Base-by-base conservation (phyloP, 179 eudicot genomes). In the Beta lomatogona region DNA sequence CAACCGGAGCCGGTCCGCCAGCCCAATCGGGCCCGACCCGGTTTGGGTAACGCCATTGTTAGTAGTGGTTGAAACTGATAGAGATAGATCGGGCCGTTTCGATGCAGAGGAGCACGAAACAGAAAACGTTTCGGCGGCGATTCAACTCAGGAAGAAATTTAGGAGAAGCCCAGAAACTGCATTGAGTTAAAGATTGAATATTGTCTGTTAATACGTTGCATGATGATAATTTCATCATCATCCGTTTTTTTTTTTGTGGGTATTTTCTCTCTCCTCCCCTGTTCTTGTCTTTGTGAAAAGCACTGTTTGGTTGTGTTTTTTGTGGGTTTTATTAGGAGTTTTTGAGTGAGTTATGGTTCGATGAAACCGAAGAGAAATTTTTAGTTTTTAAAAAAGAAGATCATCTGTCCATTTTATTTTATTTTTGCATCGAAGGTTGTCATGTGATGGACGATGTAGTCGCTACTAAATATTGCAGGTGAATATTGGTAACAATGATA, bases 1-100 rank as follows among this genome's bases (percentile, higher is more conserved):
- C 71, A 87, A 71, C 79, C 97, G 80, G 57, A 95, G 83, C 78
- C 83, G 86, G 79, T 94, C 95, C 11, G 91, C 98, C 55, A 88
- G 78, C 55, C 83, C 81, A 60, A 76, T 48, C 79, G 65, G 50
- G 52, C 41, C 81, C 54, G 69, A 76, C 67, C 45, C 82, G 50
- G 54, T 18, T 36, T 48, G 25, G 8, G 53, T 41, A 2, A 70
- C 76, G 14, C 70, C 79, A 68, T 75, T 79, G 31, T 68, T 69
- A n/a, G 61, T 71, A 5, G 76, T 25, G 15, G 78, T 66, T 2
- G 87, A 81, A 78, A 83, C 79, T 0, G 84, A 82, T 12, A 82
- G 72, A 9, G 81, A 31, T 1, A 82, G 75, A 82, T 84, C 84
- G 19, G 71, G 57, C 1, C 81, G 83, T 82, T 78, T 84, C 41